Evolutionary conservation across 768 basidiomycete genomes (phyloP).

Genomic region (Pleurotus pulmonarius): DNA sequence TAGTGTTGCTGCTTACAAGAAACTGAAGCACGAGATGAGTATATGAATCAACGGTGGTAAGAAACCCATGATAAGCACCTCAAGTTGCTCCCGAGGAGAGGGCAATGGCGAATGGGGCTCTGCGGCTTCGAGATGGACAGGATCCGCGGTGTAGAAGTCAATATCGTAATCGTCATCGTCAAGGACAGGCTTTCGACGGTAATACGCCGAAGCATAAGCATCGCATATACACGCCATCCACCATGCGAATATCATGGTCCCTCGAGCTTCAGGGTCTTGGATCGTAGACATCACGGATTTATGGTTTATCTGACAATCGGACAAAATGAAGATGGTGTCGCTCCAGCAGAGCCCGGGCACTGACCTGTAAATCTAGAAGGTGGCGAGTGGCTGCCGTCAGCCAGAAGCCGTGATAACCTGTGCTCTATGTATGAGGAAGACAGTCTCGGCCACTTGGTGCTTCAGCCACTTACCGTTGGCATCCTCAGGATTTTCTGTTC

Average conservation of each 20-base stretch:
- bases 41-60: conserved; percentile 8
- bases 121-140: conserved; percentile 43
- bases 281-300: conserved; percentile 74
- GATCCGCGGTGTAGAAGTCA: conserved; percentile 79
- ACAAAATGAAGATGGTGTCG: background rate
- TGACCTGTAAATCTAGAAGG: conserved; percentile 70
- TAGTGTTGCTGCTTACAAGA: conserved; percentile 45
- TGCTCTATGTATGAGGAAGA: conserved; percentile 15
- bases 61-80: conserved; percentile 41
- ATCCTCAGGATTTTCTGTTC: conserved; percentile 67
- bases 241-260: conserved; percentile 90
- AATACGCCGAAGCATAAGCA: conserved; percentile 79
- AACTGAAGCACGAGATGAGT: conserved; percentile 39
- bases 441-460: too few relatives aligned
- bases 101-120: conserved; percentile 45
- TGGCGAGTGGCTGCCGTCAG: conserved; percentile 74
- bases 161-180: conserved; percentile 90
- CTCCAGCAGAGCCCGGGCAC: conserved; percentile 18
- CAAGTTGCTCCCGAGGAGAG: conserved; percentile 75
- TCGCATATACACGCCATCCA: conserved; percentile 90
- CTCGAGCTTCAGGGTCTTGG: conserved; percentile 68
- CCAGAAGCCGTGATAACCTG: conserved; percentile 88
- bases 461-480: conserved; percentile 50
- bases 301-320: conserved; percentile 65
- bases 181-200: conserved; percentile 80